phyloP scores from a whole-genome alignment of 441 rosid genomes.

The Capsella rubella region DNA sequence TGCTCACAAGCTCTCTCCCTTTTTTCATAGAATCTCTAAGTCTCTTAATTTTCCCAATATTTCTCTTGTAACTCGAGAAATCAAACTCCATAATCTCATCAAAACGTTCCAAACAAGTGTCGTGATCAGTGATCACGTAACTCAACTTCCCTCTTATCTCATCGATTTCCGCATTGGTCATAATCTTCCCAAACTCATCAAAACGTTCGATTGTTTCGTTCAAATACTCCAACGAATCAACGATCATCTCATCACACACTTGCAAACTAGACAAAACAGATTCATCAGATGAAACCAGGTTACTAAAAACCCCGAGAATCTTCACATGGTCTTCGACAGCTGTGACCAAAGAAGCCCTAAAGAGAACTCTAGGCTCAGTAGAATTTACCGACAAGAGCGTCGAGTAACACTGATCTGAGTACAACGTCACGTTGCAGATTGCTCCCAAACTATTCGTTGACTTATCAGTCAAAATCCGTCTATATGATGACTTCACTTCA shows the following conservation, averaged over 20 bases:
- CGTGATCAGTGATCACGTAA: not conserved
- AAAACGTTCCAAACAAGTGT: constrained; percentile 7
- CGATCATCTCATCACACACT: constrained; percentile 1
- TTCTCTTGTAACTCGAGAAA: not conserved
- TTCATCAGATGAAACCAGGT: not conserved
- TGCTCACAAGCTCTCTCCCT: constrained; percentile 5
- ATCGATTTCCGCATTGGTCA: not conserved
- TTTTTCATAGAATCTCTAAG: not conserved
- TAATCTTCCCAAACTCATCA: not conserved
- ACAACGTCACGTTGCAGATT: constrained; percentile 1
- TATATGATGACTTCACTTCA: not conserved
- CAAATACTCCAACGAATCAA: not conserved
- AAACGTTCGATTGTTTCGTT: not conserved
- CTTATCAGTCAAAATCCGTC: not conserved
- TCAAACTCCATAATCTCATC: constrained; percentile 3
- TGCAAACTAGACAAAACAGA: not conserved
- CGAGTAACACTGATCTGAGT: constrained; percentile 7
- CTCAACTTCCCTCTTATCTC: constrained; percentile 4
- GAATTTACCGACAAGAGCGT: not conserved
- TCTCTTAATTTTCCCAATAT: not conserved
- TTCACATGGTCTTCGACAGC: not conserved
- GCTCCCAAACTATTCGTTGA: constrained; percentile 7
- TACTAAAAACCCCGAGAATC: not conserved
- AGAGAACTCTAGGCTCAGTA: constrained; percentile 2
- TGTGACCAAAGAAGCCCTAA: constrained; percentile 1